Evolutionary conservation across 306 rosid genomes (phyloP), one percentile per base, ranked within the genome.

Genomic region (Trifolium subterraneum): DNA sequence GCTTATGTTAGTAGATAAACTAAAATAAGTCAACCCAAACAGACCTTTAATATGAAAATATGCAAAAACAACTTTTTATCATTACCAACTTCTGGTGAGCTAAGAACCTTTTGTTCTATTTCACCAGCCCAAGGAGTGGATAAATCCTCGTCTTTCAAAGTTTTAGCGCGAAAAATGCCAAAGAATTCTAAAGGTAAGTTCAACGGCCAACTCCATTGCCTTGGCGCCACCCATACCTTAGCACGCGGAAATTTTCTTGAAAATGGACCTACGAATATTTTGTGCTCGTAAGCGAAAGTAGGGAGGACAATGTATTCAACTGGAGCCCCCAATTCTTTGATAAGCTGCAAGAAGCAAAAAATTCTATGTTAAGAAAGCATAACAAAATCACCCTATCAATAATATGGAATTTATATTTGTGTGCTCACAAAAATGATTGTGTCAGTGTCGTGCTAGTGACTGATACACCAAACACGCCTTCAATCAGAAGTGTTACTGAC

Each of bases 191-290:
- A 82, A 2, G 99, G 99, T 70, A 94, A 82, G 77, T 94, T 92
- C 85, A 94, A 73, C 11, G 99, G 99, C 99, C 99, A 94, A 84
- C 99, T 94, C 98, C 98, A 94, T 79, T 92, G 99, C 82, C 99
- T 90, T 60, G 99, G 98, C 39, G 98, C 97, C 74, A 94, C 99
- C 99, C 99, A 92, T 72, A 90, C 84, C 42, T 81, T 88, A 76
- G 99, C 98, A 7, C 73, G 89, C 12, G 97, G 96, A 67, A 94
- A 94, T 80, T 85, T 89, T 78, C 99, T 86, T 19, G 97, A 94
- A 82, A 94, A 94, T 7, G 99, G 99, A 66, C 99, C 97, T 6
- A 94, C 93, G 51, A 94, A 91, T 60, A 95, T 88, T 85, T 95
- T 95, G 75, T 95, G 99, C 85, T 95, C 98, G 41, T 92, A 92